Conservation (phyloP, 805 yeast species). For the Yamadazyma olivae region DNA sequence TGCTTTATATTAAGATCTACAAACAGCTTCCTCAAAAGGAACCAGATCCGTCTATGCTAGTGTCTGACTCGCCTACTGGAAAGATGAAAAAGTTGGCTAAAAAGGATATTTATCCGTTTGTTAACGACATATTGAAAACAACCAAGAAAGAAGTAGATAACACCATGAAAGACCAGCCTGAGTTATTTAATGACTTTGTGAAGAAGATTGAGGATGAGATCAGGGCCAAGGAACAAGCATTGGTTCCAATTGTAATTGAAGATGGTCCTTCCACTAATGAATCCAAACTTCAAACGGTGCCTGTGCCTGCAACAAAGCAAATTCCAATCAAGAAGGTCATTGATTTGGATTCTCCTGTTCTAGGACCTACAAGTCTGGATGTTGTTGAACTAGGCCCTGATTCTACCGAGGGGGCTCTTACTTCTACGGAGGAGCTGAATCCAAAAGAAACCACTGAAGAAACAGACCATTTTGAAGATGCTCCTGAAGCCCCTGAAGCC, state of each 20-base stretch:
- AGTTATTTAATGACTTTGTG: constrained; percentile 26
- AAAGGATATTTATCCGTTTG: constrained; percentile 39
- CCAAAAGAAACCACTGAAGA: no score
- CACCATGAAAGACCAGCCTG: constrained; percentile 26
- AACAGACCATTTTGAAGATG: no score
- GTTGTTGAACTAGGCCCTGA: no score
- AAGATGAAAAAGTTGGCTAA: constrained; percentile 38
- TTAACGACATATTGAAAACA: constrained; percentile 29
- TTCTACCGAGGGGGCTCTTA: no score
- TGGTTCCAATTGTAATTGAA: neutral
- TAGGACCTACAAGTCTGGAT: neutral
- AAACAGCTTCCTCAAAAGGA: constrained; percentile 8
- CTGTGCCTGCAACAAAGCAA: neutral
- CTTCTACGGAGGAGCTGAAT: no score
- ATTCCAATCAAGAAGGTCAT: neutral
- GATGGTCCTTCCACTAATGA: neutral
- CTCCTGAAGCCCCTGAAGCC: no score
- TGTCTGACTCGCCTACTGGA: constrained; percentile 26
- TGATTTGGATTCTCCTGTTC: constrained; percentile 1
- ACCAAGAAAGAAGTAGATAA: constrained; percentile 29
- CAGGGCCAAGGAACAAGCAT: neutral
- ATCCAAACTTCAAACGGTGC: neutral
- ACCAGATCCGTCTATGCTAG: neutral
- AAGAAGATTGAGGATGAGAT: neutral
- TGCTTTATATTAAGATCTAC: constrained; percentile 55